phyloP scores from a whole-genome alignment of 2,329 filamentous ascomycete species.

The Pseudocercospora fijiensis region DNA sequence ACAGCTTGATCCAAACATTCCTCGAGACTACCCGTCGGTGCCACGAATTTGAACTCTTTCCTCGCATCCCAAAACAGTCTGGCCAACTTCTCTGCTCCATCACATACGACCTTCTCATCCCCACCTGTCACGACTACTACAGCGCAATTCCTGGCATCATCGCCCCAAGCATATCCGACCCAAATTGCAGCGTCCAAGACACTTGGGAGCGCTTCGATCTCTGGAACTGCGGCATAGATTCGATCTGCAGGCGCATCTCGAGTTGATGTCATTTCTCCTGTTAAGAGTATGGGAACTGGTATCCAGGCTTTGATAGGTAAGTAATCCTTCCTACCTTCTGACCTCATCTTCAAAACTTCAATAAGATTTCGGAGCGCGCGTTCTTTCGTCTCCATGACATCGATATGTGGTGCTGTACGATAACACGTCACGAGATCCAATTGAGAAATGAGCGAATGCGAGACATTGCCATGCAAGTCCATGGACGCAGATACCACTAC shows the following conservation, averaged over 20 bases:
- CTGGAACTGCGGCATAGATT: slow-evolving; percentile 22
- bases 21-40: slow-evolving; percentile 22
- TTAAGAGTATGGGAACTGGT: slow-evolving; percentile 23
- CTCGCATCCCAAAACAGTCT: slow-evolving; percentile 24
- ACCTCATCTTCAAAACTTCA: slow-evolving; percentile 4
- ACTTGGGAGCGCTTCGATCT: slow-evolving; percentile 18
- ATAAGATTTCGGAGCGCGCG: slow-evolving; percentile 25
- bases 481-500: slow-evolving; percentile 25
- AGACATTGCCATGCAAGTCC: slow-evolving; percentile 29
- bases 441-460: slow-evolving; percentile 19
- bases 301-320: slow-evolving; percentile 27
- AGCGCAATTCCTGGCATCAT: slow-evolving; percentile 24
- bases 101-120: slow-evolving; percentile 12
- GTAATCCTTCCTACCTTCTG: not conserved
- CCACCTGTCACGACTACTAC: slow-evolving; percentile 26
- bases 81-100: slow-evolving; percentile 23
- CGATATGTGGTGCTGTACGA: slow-evolving; percentile 25
- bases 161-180: slow-evolving; percentile 29
- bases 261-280: slow-evolving; percentile 27
- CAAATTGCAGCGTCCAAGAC: slow-evolving; percentile 25
- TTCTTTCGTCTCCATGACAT: slow-evolving; percentile 23
- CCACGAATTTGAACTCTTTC: slow-evolving; percentile 25
- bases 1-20: slow-evolving; percentile 22
- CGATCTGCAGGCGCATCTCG: slow-evolving; percentile 23
- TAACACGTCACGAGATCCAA: slow-evolving; percentile 25